Percentiles rank a stretch among this genome's conserved stretches.
These are phyloP conservation scores for Chalciporus piperatus DNA, from an alignment of 768 basidiomycete genomes.

Conservation along the genomic window DNA sequence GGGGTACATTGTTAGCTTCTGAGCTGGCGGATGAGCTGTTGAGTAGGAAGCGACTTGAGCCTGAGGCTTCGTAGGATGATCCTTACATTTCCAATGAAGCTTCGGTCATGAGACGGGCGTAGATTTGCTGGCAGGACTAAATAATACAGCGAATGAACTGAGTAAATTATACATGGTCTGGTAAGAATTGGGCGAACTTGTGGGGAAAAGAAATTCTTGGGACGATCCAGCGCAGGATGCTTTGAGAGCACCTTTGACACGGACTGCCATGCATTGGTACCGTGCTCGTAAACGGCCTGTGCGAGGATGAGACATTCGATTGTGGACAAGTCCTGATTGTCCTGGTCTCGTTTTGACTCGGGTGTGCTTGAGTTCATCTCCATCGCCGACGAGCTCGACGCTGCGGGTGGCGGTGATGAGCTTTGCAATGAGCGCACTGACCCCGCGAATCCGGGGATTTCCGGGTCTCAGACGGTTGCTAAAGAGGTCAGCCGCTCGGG, in stretches of 20 bases:
- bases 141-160: conserved; percentile 13
- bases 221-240: conserved; percentile 66
- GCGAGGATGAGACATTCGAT: conserved; percentile 79
- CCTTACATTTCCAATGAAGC: conserved; percentile 63
- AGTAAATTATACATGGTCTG: conserved; percentile 14
- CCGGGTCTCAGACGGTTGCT: conserved; percentile 4
- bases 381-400: not conserved
- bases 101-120: conserved; percentile 65
- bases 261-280: conserved; percentile 62
- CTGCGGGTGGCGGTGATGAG: not conserved
- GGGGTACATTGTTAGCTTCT: conserved; percentile 50
- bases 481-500: not conserved
- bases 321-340: conserved; percentile 22
- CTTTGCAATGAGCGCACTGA: not conserved
- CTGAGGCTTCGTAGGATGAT: not conserved
- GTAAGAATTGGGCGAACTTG: conserved; percentile 44
- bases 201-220: conserved; percentile 64
- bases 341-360: conserved; percentile 20
- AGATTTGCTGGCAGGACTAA: conserved; percentile 68
- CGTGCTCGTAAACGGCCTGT: conserved; percentile 84
- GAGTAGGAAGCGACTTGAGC: conserved; percentile 5
- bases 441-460: conserved; percentile 17
- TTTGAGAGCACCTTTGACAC: conserved; percentile 64
- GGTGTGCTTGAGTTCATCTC: conserved; percentile 23
- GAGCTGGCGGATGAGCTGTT: conserved; percentile 30